phyloP scores from a whole-genome alignment of 805 yeast genomes.

The Cyberlindnera euphorbiae region DNA sequence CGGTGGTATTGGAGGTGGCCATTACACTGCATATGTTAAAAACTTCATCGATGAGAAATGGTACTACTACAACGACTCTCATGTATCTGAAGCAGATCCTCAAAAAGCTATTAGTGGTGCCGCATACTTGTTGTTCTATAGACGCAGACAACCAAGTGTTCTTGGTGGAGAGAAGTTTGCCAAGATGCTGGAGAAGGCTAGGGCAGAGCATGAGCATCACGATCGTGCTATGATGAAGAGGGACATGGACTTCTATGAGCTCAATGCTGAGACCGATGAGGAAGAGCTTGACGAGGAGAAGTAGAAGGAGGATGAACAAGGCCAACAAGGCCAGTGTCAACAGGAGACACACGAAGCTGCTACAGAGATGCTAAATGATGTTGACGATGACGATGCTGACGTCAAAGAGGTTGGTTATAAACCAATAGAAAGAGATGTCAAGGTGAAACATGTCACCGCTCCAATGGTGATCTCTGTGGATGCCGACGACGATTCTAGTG shows the following conservation, averaged over 20 bases:
- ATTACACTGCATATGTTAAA: constrained; percentile 86
- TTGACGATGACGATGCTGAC: constrained; percentile 5
- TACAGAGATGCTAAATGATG: no score
- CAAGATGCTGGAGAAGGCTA: constrained; percentile 38
- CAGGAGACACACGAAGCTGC: no score
- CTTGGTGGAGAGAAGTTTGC: constrained; percentile 47
- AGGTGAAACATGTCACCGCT: no score
- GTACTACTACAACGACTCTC: constrained; percentile 88
- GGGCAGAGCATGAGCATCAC: constrained; percentile 28
- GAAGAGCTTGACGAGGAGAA: no score
- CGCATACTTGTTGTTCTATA: constrained; percentile 83
- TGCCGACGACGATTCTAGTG: constrained; percentile 12
- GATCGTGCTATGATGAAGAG: constrained; percentile 20
- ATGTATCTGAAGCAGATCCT: constrained; percentile 60
- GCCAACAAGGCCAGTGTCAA: no score
- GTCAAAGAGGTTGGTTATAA: constrained; percentile 6
- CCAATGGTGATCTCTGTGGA: background rate
- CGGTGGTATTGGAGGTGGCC: constrained; percentile 97
- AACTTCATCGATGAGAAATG: constrained; percentile 73
- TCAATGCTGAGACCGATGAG: constrained; percentile 22
- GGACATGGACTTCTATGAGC: constrained; percentile 26
- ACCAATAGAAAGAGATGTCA: no score
- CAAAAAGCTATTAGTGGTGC: constrained; percentile 62
- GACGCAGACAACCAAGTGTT: constrained; percentile 39
- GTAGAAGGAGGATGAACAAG: no score